Evolutionary conservation across 441 rosid genomes (phyloP), one percentile per base, ranked within the genome.

Genomic region (Populus trichocarpa): DNA sequence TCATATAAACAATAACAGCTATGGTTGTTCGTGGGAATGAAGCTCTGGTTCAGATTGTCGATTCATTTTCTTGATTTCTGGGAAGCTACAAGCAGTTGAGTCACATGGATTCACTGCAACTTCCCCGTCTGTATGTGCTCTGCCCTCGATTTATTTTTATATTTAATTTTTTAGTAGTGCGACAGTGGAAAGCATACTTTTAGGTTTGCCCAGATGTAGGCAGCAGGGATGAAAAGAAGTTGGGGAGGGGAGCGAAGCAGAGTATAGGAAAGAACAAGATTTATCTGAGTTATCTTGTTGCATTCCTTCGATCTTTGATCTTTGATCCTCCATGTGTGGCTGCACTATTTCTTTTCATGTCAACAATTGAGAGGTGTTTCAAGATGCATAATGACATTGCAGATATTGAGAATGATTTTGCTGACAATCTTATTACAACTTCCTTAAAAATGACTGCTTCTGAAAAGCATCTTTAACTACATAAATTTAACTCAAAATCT

Each of bases 41-140:
- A 89, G 95, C 91, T 82, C 83, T 82, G 95, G 95, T 87, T 91
- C 95, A 89, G 92, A 91, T 85, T 85, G 76, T 83, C 74, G 22
- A 76, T 72, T 83, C 77, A 53, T 26, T 65, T 85, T 57, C 53
- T 28, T 75, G 63, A 84, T 81, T 75, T 69, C 71, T 77, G 14
- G 78, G 77, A 74, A 70, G 71, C 75, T 40, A 67, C 70, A 50
- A 40, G 72, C 68, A 20, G 66, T 78, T 16, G 80, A 66, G 71
- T 70, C 72, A 12, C 74, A 67, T 23, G 77, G 82, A 36, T 50
- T 71, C 32, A 2, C 30, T 73, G 57, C 74, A 4, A 33, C 77
- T 72, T 38, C 11, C 42, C 16, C 35, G 26, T 50, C 69, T 69
- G 23, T 70, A 36, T 6, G 32, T 16, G 9, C n/a, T 18, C 32